Evolutionary conservation across 805 yeast genomes (phyloP), one percentile per base, ranked within the genome.

Genomic region (Lipomyces yamadae): DNA sequence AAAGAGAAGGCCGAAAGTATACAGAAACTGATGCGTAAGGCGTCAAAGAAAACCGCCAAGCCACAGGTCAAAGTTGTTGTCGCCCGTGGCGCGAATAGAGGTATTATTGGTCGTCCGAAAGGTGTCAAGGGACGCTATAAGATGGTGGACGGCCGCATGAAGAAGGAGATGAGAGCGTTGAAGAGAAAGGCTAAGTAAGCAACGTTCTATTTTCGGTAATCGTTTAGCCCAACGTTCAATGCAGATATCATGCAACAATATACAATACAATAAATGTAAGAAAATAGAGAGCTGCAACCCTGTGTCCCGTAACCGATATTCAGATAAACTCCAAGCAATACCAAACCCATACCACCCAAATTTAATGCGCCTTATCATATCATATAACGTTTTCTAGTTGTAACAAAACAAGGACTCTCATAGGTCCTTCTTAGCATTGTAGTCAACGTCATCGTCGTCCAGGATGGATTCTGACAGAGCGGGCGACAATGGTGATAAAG

Each of bases 131-230:
- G 99, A 80, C 92, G 91, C 78, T 95, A 95, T 82, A 95, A 91
- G 88, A 95, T 95, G 99, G 98, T 95, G 73, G 99, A 95, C 80
- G 98, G 98, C 83, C 91, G 88, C 29, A 83, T 92, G 89, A 95
- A 95, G 90, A 95, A 95, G 78, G 99, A 95, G 81, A 93, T 90
- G 83, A 84, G 99, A 72, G 97, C 98, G 13, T 82, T 94, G 76
- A 88, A 85, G 76, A 88, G 98, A 77, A 91, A 93, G 72, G 90
- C 92, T 33, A 95, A 37, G 93, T 39, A 66, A 66, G 54, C 60
- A 18, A 37, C n/a, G 8, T 10, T 29, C 15, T 30, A 34, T 18
- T 11, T 24, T 24, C 24, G 24, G 24, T 24, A 24, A 24, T 24
- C 24, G 24, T 42, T 42, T n/a, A 42, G 29, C 15, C 48, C 48